phyloP scores from a whole-genome alignment of 805 yeast genomes.

The Starmerella ratchasimensis region DNA sequence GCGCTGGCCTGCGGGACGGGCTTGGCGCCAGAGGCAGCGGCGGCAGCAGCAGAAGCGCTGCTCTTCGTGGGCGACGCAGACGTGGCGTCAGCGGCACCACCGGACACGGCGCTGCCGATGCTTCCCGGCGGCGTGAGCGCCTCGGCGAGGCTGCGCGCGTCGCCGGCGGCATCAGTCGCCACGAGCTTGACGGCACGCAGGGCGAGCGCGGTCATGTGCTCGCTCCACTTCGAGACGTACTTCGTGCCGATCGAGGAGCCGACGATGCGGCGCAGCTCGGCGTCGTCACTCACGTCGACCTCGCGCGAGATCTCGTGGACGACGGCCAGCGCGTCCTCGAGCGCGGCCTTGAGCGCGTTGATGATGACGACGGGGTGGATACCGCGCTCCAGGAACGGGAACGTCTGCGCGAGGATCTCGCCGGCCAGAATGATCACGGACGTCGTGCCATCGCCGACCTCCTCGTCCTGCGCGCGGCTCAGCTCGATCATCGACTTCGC shows the following conservation, averaged over 20 bases:
- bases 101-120: not conserved
- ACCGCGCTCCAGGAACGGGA: conserved; percentile 80
- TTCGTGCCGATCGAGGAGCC: conserved; percentile 92
- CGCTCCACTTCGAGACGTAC: conserved; percentile 81
- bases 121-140: not conserved
- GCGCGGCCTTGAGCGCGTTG: conserved; percentile 82
- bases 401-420: conserved; percentile 87
- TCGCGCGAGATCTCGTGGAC: conserved; percentile 73
- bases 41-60: not conserved
- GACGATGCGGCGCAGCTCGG: conserved; percentile 74
- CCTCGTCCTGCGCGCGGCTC: conserved; percentile 95
- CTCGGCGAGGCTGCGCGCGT: conserved; percentile 1
- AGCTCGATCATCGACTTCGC: conserved; percentile 97
- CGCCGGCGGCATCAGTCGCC: conserved; percentile 31
- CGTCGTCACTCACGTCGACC: conserved; percentile 71
- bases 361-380: conserved; percentile 95
- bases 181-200: conserved; percentile 81
- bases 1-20: conserved; percentile 26
- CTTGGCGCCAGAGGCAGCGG: conserved; percentile 29
- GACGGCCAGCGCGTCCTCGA: conserved; percentile 77
- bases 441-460: conserved; percentile 97
- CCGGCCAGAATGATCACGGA: conserved; percentile 95
- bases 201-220: conserved; percentile 79
- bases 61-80: not conserved
- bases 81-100: not conserved